Conservation (phyloP, 768 basidiomycete species). For the Lactarius akahatsu region DNA sequence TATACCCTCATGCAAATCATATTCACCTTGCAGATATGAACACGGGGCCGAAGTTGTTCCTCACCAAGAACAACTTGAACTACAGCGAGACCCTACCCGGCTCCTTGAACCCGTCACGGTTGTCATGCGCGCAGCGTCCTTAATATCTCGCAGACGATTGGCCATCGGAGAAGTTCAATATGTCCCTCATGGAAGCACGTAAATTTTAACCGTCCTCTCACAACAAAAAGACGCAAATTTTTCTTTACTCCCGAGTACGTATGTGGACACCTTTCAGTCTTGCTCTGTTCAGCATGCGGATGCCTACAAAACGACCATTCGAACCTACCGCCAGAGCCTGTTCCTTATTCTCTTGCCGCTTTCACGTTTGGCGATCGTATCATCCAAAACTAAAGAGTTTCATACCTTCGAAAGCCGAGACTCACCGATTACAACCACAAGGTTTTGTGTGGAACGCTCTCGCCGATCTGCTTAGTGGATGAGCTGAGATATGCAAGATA, state of each 20-base stretch:
- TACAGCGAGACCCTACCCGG: constrained; percentile 43
- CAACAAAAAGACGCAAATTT: constrained; percentile 6
- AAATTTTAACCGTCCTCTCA: constrained; percentile 50
- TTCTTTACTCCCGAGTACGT: too few relatives aligned
- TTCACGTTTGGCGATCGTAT: constrained; percentile 66
- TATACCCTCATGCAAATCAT: constrained; percentile 77
- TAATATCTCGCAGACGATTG: constrained; percentile 62
- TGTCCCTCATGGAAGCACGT: constrained; percentile 67
- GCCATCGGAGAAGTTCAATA: constrained; percentile 88
- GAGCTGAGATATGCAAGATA: too few relatives aligned
- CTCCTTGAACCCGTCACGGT: constrained; percentile 63
- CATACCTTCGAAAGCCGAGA: constrained; percentile 30
- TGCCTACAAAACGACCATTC: constrained; percentile 43
- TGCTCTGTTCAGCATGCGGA: constrained; percentile 43
- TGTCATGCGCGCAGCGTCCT: constrained; percentile 57
- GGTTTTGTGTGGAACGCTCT: constrained; percentile 53
- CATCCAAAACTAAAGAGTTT: constrained; percentile 42
- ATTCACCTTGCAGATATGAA: constrained; percentile 31
- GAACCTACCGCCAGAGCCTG: constrained; percentile 38
- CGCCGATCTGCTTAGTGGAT: constrained; percentile 43
- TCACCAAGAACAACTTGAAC: constrained; percentile 23
- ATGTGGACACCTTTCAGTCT: constrained; percentile 32
- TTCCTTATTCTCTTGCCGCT: constrained; percentile 45
- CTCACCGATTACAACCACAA: constrained; percentile 50
- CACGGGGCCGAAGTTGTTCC: constrained; percentile 45